Conservation (phyloP, 169 alveolate genomes). For the Plasmodium malariae region DNA sequence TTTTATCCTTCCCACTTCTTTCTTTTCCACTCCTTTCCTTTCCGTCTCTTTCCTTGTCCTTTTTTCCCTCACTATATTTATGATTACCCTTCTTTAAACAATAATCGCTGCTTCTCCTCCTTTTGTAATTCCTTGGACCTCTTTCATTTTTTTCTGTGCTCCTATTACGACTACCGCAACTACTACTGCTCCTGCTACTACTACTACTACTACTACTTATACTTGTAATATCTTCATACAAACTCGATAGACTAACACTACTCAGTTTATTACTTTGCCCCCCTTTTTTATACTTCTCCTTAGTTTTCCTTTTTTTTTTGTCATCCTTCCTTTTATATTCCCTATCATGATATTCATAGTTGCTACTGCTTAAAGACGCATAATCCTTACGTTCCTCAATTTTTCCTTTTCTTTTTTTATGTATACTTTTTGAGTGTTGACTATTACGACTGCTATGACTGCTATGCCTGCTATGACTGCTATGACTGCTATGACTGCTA, state of each 20-base stretch:
- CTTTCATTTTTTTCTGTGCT: background rate
- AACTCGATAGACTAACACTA: constrained; percentile 16
- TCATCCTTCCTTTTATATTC: constrained; percentile 3
- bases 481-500: background rate
- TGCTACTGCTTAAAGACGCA: background rate
- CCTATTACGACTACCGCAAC: background rate
- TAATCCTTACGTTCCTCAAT: background rate
- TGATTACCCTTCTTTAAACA: too few species aligned
- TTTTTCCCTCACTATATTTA: background rate
- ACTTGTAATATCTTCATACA: constrained; percentile 22
- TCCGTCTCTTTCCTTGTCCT: background rate
- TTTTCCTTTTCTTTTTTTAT: background rate
- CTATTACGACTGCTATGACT: background rate
- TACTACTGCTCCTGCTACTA: background rate
- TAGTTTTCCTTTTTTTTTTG: background rate
- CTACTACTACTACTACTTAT: background rate
- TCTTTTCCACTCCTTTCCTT: background rate
- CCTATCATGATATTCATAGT: background rate
- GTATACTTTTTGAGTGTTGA: background rate
- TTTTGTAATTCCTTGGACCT: background rate
- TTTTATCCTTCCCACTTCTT: background rate
- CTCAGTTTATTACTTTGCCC: constrained; percentile 1
- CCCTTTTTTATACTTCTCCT: constrained; percentile 8
- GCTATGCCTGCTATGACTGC: background rate
- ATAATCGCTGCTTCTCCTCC: too few species aligned